These are phyloP conservation scores for Asterionellopsis glacialis DNA, from an alignment of 108 stramenopile species.

Conservation along the genomic window DNA sequence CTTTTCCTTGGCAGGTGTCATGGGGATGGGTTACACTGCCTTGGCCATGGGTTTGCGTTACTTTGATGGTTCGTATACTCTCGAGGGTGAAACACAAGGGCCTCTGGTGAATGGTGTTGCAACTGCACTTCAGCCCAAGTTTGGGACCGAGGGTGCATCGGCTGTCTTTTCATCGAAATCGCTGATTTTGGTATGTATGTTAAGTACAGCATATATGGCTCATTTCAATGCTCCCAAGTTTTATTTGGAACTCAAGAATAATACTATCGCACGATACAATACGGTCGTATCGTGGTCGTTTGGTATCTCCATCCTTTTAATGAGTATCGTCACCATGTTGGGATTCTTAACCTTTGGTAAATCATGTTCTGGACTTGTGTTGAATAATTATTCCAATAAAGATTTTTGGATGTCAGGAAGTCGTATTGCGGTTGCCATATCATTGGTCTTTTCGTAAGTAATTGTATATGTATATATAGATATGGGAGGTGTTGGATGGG, in stretches of 20 bases:
- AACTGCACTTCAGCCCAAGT: slow-evolving; percentile 50
- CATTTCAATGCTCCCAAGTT: slow-evolving; percentile 89
- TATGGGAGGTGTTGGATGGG: no score
- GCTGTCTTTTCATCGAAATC: slow-evolving; percentile 68
- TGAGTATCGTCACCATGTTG: slow-evolving; percentile 74
- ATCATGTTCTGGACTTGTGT: slow-evolving; percentile 75
- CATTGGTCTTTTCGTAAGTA: slow-evolving; percentile 63
- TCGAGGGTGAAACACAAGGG: slow-evolving; percentile 15
- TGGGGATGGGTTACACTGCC: slow-evolving; percentile 86
- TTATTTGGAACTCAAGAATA: slow-evolving; percentile 88
- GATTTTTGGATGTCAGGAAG: slow-evolving; percentile 82
- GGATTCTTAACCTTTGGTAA: slow-evolving; percentile 93
- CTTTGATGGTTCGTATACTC: slow-evolving; percentile 76
- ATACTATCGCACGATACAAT: slow-evolving; percentile 77
- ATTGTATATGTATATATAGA: no score
- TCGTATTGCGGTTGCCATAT: slow-evolving; percentile 88
- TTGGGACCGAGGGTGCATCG: slow-evolving; percentile 63
- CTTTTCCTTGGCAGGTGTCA: slow-evolving; percentile 77
- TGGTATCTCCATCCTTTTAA: slow-evolving; percentile 58
- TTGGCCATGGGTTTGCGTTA: slow-evolving; percentile 69
- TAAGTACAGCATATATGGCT: slow-evolving; percentile 91
- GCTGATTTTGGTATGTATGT: slow-evolving; percentile 93
- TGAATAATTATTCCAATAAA: slow-evolving; percentile 90
- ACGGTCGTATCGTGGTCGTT: slow-evolving; percentile 76
- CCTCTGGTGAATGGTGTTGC: slow-evolving; percentile 42